phyloP scores from a whole-genome alignment of 2,329 filamentous ascomycete genomes.

The Pseudocercospora vitis region DNA sequence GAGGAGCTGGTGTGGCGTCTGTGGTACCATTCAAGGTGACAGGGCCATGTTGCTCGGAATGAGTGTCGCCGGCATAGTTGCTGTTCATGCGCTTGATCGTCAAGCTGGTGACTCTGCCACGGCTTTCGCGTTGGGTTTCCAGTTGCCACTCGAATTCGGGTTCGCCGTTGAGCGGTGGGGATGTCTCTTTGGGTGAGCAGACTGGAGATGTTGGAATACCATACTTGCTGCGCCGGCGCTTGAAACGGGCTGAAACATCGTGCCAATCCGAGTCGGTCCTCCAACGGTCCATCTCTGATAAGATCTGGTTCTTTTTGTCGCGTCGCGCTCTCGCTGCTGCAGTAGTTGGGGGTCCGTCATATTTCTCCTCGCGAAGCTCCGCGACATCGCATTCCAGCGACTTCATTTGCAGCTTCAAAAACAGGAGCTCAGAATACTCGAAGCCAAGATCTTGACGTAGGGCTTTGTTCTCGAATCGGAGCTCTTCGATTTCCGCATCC shows the following conservation, averaged over 20 bases:
- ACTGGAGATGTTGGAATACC: slow-evolving; percentile 28
- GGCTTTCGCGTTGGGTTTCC: slow-evolving; percentile 30
- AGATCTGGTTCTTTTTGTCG: slow-evolving; percentile 27
- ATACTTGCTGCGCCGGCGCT: slow-evolving; percentile 33
- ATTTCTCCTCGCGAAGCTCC: slow-evolving; percentile 22
- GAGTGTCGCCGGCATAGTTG: slow-evolving; percentile 12
- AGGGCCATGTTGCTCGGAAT: slow-evolving; percentile 10
- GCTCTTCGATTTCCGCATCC: slow-evolving; percentile 33
- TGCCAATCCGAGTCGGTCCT: slow-evolving; percentile 37
- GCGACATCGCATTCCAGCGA: slow-evolving; percentile 39
- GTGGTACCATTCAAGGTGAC: slow-evolving; percentile 21
- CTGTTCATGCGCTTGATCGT: slow-evolving; percentile 30
- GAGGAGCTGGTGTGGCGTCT: neutral
- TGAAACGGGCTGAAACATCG: slow-evolving; percentile 37
- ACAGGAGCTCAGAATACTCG: slow-evolving; percentile 43
- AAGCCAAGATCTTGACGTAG: slow-evolving; percentile 41
- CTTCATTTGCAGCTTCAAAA: slow-evolving; percentile 43
- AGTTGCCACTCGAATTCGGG: slow-evolving; percentile 30
- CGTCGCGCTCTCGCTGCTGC: slow-evolving; percentile 10
- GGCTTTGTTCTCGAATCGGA: slow-evolving; percentile 41
- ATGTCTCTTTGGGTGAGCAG: slow-evolving; percentile 12
- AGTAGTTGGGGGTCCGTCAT: slow-evolving; percentile 16
- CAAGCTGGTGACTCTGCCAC: slow-evolving; percentile 30
- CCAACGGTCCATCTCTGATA: slow-evolving; percentile 39
- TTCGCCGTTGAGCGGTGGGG: slow-evolving; percentile 17